A percentile compares a stretch with the other conserved stretches of the same genome.
Conservation (phyloP, 2,329 filamentous ascomycete species). For the Spiromastix sp. region DNA sequence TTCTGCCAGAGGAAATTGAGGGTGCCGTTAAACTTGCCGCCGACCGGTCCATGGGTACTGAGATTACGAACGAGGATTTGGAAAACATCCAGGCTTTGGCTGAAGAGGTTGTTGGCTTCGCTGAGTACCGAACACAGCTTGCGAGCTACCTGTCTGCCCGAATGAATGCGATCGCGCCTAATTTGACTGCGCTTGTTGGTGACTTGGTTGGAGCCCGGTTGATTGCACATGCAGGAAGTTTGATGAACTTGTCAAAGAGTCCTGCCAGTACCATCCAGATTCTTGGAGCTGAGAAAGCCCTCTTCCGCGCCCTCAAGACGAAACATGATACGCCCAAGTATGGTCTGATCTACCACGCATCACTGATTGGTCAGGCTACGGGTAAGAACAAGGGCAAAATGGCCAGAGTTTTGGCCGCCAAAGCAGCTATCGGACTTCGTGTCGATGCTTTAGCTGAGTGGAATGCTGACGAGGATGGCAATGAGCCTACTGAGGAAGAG, state of each 20-base stretch:
- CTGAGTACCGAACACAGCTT: constrained; percentile 80
- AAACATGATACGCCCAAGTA: constrained; percentile 99
- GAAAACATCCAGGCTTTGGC: constrained; percentile 87
- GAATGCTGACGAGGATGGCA: constrained; percentile 54
- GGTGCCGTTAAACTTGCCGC: constrained; percentile 82
- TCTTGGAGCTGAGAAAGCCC: constrained; percentile 93
- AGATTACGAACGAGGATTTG: constrained; percentile 86
- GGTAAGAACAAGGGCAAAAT: constrained; percentile 99
- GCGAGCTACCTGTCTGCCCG: constrained; percentile 81
- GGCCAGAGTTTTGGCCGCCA: constrained; percentile 87
- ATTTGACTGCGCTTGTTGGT: constrained; percentile 85
- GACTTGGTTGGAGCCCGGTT: constrained; percentile 89
- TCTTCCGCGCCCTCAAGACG: constrained; percentile 96
- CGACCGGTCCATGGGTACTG: constrained; percentile 96
- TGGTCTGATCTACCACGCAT: constrained; percentile 85
- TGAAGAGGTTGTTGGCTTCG: constrained; percentile 85
- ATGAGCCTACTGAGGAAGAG: constrained; percentile 73
- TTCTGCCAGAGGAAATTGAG: constrained; percentile 93
- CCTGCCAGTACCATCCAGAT: constrained; percentile 96
- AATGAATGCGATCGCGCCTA: constrained; percentile 95
- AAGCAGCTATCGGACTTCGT: constrained; percentile 84
- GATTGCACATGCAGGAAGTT: constrained; percentile 86
- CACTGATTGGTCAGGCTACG: constrained; percentile 89
- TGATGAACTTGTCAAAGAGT: constrained; percentile 90
- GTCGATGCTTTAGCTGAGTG: constrained; percentile 81